Percentiles rank a stretch among this genome's conserved stretches.
These are phyloP conservation scores for Penicillium samsonianum DNA, from an alignment of 495 filamentous ascomycete species.

Conservation along the genomic window DNA sequence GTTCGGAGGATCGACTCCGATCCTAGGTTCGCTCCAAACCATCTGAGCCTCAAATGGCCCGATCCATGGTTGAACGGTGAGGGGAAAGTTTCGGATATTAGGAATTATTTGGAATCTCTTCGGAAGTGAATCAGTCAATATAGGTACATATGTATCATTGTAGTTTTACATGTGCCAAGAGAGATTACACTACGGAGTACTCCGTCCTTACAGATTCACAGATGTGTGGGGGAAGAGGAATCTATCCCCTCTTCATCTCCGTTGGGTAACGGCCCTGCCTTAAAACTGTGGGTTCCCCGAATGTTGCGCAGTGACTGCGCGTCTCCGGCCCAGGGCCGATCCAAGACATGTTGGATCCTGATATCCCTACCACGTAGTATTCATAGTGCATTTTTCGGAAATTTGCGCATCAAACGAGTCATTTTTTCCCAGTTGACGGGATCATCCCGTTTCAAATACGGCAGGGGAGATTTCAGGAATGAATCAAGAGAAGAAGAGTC, in stretches of 20 bases:
- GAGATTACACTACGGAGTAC: no score
- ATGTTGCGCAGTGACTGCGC: constrained; percentile 12
- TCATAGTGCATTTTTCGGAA: neutral
- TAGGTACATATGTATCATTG: no score
- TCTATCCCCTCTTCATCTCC: neutral
- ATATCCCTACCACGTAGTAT: neutral
- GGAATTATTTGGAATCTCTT: neutral
- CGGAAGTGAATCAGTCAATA: neutral
- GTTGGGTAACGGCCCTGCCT: constrained; percentile 1
- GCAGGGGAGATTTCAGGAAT: neutral
- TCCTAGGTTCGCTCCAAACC: constrained; percentile 1
- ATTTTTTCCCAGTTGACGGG: constrained; percentile 1
- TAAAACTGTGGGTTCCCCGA: neutral
- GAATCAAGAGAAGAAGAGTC: neutral
- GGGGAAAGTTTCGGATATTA: neutral
- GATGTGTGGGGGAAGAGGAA: constrained; percentile 4
- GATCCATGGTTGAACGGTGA: neutral
- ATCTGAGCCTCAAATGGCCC: neutral
- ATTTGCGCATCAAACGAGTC: constrained; percentile 5
- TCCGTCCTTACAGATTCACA: no score
- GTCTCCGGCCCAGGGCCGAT: constrained; percentile 7
- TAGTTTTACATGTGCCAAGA: no score
- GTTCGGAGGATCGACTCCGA: constrained; percentile 16
- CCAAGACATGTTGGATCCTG: constrained; percentile 4
- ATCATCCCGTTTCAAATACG: constrained; percentile 6